Evolutionary conservation across 345 rosid species (phyloP).

Genomic region (Ceriops decandra): DNA sequence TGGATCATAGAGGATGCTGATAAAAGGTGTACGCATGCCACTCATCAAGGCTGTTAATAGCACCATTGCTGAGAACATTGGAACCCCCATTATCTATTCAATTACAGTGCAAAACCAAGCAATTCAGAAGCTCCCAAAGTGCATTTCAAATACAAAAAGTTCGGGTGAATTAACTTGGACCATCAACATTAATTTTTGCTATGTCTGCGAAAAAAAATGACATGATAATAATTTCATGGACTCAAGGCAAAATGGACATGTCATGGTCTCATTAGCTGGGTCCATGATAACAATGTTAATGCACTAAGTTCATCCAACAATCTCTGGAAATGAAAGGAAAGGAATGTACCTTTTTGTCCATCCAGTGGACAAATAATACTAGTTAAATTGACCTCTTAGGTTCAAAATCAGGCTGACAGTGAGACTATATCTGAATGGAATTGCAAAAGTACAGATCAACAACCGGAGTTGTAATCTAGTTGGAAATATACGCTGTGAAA

Average conservation of each 20-base stretch:
- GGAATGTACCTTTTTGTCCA: constrained; percentile 49
- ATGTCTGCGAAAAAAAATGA: not conserved
- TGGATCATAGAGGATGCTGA: constrained; percentile 64
- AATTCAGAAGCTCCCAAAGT: no score
- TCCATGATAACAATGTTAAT: no score
- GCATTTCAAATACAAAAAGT: not conserved
- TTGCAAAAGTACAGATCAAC: constrained; percentile 31
- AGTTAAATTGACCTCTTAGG: constrained; percentile 68
- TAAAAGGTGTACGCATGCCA: constrained; percentile 38
- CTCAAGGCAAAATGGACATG: not conserved
- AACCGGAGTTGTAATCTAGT: constrained; percentile 27
- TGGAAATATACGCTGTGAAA: constrained; percentile 36
- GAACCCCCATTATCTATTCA: constrained; percentile 36
- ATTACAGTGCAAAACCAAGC: no score
- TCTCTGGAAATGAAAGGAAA: not conserved
- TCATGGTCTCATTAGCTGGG: no score
- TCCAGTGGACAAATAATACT: constrained; percentile 49
- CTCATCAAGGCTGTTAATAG: constrained; percentile 32
- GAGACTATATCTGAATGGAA: constrained; percentile 51
- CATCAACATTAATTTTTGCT: not conserved
- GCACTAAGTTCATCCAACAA: not conserved
- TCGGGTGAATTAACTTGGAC: no score
- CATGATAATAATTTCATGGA: not conserved
- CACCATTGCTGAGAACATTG: constrained; percentile 41
- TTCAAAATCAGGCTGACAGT: constrained; percentile 55